phyloP scores from a whole-genome alignment of 495 filamentous ascomycete genomes.

The Talaromyces borbonicus region DNA sequence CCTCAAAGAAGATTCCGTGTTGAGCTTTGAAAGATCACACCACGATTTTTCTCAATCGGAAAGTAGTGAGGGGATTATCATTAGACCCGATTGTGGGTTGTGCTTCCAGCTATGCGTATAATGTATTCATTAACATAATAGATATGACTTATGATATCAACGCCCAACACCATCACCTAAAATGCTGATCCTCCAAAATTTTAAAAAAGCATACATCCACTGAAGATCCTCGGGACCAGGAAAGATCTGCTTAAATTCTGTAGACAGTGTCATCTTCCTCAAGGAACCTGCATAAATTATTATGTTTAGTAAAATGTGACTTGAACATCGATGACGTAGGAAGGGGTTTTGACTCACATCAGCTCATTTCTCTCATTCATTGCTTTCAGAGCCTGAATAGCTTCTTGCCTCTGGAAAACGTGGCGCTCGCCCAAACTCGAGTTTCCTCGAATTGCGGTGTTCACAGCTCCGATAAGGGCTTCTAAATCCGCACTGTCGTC shows the following conservation, averaged over 20 bases:
- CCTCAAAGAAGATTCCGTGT: no score
- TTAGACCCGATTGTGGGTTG: no score
- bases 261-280: slow-evolving; percentile 43
- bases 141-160: neutral
- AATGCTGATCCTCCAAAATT: neutral
- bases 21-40: no score
- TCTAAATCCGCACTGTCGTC: slow-evolving; percentile 71
- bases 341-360: slow-evolving; percentile 61
- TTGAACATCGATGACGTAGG: neutral
- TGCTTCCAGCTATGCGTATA: no score
- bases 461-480: slow-evolving; percentile 69
- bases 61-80: no score
- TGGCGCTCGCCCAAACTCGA: slow-evolving; percentile 27
- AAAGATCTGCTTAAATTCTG: slow-evolving; percentile 37
- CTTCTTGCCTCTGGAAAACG: slow-evolving; percentile 62
- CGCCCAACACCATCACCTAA: slow-evolving; percentile 4
- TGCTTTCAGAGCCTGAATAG: slow-evolving; percentile 59
- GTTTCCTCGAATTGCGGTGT: slow-evolving; percentile 46
- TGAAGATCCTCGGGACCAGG: neutral
- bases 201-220: neutral
- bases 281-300: slow-evolving; percentile 33
- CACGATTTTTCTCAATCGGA: no score
- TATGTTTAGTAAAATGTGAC: neutral
- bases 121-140: slow-evolving; percentile 1
- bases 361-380: slow-evolving; percentile 82